These are phyloP conservation scores for Fusarium sp. DNA, from an alignment of 2,329 filamentous ascomycete species.

Conservation along the genomic window DNA sequence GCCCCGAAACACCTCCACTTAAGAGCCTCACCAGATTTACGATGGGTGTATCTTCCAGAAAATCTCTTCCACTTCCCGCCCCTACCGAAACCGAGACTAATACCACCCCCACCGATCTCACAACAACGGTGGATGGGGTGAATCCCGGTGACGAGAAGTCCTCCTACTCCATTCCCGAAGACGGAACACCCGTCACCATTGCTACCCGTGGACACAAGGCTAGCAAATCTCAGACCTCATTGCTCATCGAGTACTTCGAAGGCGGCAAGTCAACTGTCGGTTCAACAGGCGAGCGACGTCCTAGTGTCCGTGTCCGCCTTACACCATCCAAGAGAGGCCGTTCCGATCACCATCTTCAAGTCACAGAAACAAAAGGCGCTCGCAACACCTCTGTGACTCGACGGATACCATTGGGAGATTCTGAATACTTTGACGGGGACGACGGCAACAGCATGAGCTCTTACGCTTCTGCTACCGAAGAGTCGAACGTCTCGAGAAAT, in stretches of 20 bases:
- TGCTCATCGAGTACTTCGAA: constrained; percentile 96
- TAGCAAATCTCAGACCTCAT: constrained; percentile 82
- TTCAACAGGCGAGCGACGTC: constrained; percentile 73
- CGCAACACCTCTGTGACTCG: constrained; percentile 72
- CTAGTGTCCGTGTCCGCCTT: constrained; percentile 82
- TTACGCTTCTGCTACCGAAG: constrained; percentile 81
- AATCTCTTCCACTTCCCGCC: constrained; percentile 76
- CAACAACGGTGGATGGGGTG: constrained; percentile 69
- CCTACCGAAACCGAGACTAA: constrained; percentile 80
- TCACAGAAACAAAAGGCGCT: constrained; percentile 81
- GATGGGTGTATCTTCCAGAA: constrained; percentile 68
- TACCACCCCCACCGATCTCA: constrained; percentile 70
- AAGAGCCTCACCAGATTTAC: constrained; percentile 50
- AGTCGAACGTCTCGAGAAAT: constrained; percentile 79
- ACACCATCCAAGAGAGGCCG: constrained; percentile 78
- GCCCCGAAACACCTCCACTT: constrained; percentile 30
- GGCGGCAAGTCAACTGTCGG: constrained; percentile 71
- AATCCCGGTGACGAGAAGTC: constrained; percentile 76
- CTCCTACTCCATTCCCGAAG: constrained; percentile 83
- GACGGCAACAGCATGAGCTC: constrained; percentile 77
- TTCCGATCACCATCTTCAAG: constrained; percentile 82
- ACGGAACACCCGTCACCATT: constrained; percentile 93
- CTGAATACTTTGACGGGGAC: constrained; percentile 62
- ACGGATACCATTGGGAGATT: constrained; percentile 64
- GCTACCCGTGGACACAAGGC: constrained; percentile 74